Evolutionary conservation across 441 rosid species (phyloP).

Genomic region (Syzygium syzygioides): DNA sequence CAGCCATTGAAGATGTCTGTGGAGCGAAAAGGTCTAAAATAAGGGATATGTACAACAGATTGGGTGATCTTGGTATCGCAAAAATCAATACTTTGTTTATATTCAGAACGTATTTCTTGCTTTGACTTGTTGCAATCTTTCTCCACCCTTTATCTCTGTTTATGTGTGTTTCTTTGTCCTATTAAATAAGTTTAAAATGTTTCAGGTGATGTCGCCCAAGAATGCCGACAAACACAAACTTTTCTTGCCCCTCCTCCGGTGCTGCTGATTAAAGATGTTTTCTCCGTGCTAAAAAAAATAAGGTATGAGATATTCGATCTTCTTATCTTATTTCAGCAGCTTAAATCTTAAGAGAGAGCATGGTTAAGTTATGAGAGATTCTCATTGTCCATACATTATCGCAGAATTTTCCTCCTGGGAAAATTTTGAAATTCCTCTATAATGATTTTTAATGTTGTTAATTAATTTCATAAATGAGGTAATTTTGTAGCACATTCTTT

Average conservation of each 20-base stretch:
- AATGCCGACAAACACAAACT: constrained; percentile 70
- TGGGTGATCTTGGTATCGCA: constrained; percentile 80
- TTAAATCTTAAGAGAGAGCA: not conserved
- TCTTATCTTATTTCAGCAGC: not conserved
- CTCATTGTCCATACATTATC: not conserved
- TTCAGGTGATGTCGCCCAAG: constrained; percentile 88
- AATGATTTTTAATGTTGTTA: not conserved
- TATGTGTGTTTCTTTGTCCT: not conserved
- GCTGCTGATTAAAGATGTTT: constrained; percentile 64
- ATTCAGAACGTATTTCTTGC: not conserved
- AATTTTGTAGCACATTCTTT: not conserved
- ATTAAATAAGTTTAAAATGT: constrained; percentile 8
- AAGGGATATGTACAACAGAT: constrained; percentile 66
- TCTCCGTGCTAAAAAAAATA: constrained; percentile 57
- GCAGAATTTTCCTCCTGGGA: not conserved
- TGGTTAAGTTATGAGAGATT: not conserved
- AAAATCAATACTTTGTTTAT: not conserved
- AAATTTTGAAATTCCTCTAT: not conserved
- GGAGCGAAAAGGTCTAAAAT: constrained; percentile 62
- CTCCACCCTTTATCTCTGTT: not conserved
- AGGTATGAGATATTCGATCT: constrained; percentile 37
- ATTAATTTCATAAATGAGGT: not conserved
- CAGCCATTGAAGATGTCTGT: constrained; percentile 86
- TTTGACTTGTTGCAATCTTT: not conserved
- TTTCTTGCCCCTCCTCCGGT: constrained; percentile 67